Evolutionary conservation across 495 filamentous ascomycete species (phyloP).

Genomic region (Xanthoparmelia taractica): DNA sequence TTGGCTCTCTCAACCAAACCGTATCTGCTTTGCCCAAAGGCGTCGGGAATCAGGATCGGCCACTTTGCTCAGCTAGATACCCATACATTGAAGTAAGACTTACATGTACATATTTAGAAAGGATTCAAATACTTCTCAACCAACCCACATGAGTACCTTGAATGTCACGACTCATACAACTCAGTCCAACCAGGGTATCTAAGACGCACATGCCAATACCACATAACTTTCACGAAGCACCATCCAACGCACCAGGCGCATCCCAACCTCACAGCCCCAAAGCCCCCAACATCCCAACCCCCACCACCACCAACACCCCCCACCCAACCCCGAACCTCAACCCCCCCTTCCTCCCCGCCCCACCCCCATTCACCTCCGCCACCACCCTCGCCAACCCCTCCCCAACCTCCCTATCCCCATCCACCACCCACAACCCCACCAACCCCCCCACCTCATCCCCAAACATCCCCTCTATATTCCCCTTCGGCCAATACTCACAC

Average conservation of each 20-base stretch:
- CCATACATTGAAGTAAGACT: background rate
- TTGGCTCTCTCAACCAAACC: background rate
- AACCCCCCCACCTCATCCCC: conserved; percentile 39
- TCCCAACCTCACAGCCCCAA: background rate
- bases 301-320: background rate
- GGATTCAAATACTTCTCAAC: background rate
- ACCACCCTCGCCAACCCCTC: background rate
- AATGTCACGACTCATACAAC: no score
- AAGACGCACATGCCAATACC: background rate
- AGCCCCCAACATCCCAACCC: background rate
- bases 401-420: background rate
- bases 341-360: background rate
- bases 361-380: conserved; percentile 11
- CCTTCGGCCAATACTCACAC: conserved; percentile 70
- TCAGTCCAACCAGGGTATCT: background rate
- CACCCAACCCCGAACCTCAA: background rate
- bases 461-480: conserved; percentile 62
- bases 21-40: background rate
- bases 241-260: background rate
- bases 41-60: background rate
- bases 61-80: background rate
- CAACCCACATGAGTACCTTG: background rate
- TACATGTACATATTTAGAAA: background rate
- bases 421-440: background rate
- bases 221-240: background rate